Conservation (phyloP, 495 filamentous ascomycete genomes). For the Corynascus novoguineensis region DNA sequence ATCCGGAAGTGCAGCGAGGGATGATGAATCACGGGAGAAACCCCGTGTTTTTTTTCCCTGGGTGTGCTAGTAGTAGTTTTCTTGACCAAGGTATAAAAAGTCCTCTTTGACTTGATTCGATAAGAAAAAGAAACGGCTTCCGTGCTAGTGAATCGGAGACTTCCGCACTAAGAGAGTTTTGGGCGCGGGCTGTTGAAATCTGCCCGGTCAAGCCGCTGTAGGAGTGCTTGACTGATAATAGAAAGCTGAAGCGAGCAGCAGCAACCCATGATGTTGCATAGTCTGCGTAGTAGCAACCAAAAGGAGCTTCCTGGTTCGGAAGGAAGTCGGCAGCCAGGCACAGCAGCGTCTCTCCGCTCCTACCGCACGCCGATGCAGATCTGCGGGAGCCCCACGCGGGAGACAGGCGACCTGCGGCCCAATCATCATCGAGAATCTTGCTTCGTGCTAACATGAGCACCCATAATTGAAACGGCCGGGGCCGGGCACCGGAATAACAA, state of each 20-base stretch:
- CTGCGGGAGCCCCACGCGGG: not conserved
- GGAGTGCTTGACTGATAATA: not conserved
- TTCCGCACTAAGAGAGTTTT: no score
- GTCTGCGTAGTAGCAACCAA: not conserved
- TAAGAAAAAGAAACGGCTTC: no score
- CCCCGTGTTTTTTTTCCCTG: no score
- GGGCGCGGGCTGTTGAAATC: no score
- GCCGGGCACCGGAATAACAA: not conserved
- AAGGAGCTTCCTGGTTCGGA: conserved; percentile 8
- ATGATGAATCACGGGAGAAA: no score
- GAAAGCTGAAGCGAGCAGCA: not conserved
- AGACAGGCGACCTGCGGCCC: not conserved
- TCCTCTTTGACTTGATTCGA: no score
- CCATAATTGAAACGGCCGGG: not conserved
- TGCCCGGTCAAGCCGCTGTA: no score
- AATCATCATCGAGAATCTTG: not conserved
- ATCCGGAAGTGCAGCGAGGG: no score
- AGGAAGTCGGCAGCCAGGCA: not conserved
- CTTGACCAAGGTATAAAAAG: no score
- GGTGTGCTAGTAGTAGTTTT: no score
- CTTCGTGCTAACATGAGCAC: not conserved
- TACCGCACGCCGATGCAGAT: not conserved
- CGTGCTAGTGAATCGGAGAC: no score
- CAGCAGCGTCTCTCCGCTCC: not conserved
- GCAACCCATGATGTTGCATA: not conserved